phyloP scores from a whole-genome alignment of 192 early-diverging fungal genomes.

The Coemansia sp. region DNA sequence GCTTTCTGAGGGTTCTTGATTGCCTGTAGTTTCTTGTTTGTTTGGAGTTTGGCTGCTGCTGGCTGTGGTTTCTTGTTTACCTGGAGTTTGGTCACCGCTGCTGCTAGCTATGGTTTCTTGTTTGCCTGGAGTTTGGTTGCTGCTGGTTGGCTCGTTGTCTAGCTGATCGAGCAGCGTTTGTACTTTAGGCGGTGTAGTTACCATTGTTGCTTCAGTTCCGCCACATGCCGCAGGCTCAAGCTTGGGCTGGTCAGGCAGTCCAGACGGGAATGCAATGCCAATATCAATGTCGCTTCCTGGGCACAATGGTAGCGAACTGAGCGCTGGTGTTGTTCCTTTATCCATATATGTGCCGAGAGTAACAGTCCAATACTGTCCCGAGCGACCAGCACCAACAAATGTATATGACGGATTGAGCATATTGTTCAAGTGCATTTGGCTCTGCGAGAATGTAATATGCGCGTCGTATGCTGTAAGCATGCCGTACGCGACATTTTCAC shows the following conservation, averaged over 20 bases:
- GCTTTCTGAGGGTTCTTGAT: background rate
- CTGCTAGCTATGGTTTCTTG: background rate
- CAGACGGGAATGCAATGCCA: constrained; percentile 41
- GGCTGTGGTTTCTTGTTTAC: background rate
- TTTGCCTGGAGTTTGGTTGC: background rate
- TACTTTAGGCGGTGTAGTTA: constrained; percentile 31
- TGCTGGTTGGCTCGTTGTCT: background rate
- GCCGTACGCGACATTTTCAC: constrained; percentile 33
- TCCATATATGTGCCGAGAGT: constrained; percentile 26
- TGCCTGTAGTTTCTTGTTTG: background rate
- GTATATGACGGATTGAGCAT: constrained; percentile 22
- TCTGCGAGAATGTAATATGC: constrained; percentile 25
- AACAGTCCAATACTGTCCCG: constrained; percentile 48
- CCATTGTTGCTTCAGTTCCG: constrained; percentile 22
- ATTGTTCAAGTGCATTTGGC: constrained; percentile 36
- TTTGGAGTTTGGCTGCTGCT: background rate
- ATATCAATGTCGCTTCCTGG: constrained; percentile 35
- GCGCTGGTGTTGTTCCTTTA: constrained; percentile 13
- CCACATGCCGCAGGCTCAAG: constrained; percentile 23
- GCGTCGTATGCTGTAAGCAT: constrained; percentile 20
- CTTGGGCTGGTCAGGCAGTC: constrained; percentile 21
- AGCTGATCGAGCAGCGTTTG: constrained; percentile 4
- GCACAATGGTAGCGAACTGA: constrained; percentile 33
- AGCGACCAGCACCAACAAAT: constrained; percentile 42
- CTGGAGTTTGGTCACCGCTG: background rate